phyloP scores from a whole-genome alignment of 1,284 basidiomycete species.

The Trichosporon coremiiforme region DNA sequence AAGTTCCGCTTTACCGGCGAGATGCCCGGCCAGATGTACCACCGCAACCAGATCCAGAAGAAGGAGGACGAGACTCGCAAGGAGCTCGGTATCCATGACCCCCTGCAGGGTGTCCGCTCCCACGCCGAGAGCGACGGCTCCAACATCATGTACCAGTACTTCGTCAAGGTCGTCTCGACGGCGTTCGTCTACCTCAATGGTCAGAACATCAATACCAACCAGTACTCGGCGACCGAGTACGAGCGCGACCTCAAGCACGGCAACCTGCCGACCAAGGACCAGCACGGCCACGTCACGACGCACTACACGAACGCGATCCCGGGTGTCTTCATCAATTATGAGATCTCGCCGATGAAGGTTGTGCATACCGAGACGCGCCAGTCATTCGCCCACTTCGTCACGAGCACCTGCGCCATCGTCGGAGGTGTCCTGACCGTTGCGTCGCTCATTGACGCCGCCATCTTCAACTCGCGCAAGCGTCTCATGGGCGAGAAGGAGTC shows the following conservation, averaged over 20 bases:
- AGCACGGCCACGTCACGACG: constrained; percentile 68
- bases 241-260: constrained; percentile 79
- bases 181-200: constrained; percentile 81
- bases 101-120: constrained; percentile 67
- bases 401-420: constrained; percentile 95
- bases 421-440: constrained; percentile 96
- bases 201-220: constrained; percentile 61
- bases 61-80: constrained; percentile 67
- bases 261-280: constrained; percentile 60
- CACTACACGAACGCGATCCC: constrained; percentile 80
- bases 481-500: constrained; percentile 43
- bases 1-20: constrained; percentile 81
- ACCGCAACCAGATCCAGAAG: constrained; percentile 55
- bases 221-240: constrained; percentile 94
- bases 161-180: constrained; percentile 90
- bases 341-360: constrained; percentile 95
- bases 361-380: constrained; percentile 88
- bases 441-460: constrained; percentile 81
- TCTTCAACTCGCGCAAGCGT: constrained; percentile 63
- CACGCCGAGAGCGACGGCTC: constrained; percentile 10
- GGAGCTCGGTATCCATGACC: constrained; percentile 75
- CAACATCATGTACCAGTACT: constrained; percentile 32
- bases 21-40: constrained; percentile 62
- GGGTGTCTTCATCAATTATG: constrained; percentile 92
- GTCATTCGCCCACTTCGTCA: constrained; percentile 95